Base-by-base conservation (phyloP, 768 basidiomycete genomes). In the Exidia glandulosa region DNA sequence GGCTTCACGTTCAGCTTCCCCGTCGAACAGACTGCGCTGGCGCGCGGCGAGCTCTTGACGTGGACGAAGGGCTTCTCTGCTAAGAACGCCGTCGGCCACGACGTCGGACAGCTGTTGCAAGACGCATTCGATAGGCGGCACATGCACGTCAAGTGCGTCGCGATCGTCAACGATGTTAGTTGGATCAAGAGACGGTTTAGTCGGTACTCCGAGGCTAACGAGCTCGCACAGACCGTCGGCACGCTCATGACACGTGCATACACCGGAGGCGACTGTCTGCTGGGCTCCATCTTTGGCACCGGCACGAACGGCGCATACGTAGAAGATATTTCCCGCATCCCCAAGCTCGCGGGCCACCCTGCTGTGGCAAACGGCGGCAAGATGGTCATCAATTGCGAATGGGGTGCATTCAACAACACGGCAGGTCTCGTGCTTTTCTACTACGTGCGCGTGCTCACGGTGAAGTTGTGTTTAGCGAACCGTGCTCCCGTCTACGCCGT, bases 221-320 rank as follows among this genome's bases (percentile, higher is more conserved):
- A 27, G 60, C 30, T 7, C 16, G 5, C 47, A 1, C 57, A 96
- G 94, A 99, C 96, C 25, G 95, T 97, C 27, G 96, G 96, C 32
- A 90, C 96, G 5, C 80, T 97, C 50, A 77, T 99, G 31, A 94
- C 94, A 12, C 82, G 92, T 52, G 89, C 94, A 9, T 99, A 99
- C 70, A 89, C 88, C n/a, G 82, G 85, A 3, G 96, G 96, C 23
- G 89, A 89, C 5, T 95, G 91, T 66, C 76, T 93, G 16, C 81
- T 94, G 33, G 79, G 79, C 25, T 87, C 87, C 59, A 98, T 98
- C 67, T 98, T 98, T 69, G 96, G 96, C 29, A 99, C 96, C 0
- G 96, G 96, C 19, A 98, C 96, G 4, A 99, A 99, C 68, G 96
- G 96, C 32, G 96, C 96, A 12, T 99, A 96, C 73, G 82, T 99